Conservation (phyloP, 176 grass and related monocot species). For the Dendrocalamus sinicus region DNA sequence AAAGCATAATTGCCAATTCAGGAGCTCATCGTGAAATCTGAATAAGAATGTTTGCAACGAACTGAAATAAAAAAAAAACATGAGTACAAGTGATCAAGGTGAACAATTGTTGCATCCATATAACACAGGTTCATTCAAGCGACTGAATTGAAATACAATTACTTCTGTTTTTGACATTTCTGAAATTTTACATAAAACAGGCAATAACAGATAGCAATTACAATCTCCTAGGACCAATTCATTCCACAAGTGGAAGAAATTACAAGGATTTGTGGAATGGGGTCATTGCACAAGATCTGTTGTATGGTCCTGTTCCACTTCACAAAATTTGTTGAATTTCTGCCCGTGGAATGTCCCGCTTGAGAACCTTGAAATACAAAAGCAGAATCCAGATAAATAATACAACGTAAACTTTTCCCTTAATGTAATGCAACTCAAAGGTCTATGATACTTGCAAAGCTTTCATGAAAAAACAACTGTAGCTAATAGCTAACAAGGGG, state of each 20-base stretch:
- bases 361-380: constrained; percentile 80
- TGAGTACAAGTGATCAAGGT: not conserved
- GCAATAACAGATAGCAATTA: too few species aligned
- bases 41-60: constrained; percentile 29
- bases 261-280: not conserved
- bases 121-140: too few species aligned
- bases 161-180: too few species aligned
- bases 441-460: not conserved
- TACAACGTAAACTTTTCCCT: not conserved
- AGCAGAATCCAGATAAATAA: constrained; percentile 36
- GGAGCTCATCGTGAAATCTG: constrained; percentile 1
- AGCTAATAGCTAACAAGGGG: constrained; percentile 19
- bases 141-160: too few species aligned
- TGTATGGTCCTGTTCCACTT: not conserved
- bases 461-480: constrained; percentile 15
- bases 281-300: not conserved
- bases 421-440: constrained; percentile 17
- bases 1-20: not conserved
- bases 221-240: not conserved
- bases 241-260: not conserved
- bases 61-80: constrained; percentile 18
- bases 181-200: too few species aligned
- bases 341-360: constrained; percentile 94
- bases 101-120: not conserved
- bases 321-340: constrained; percentile 19